Evolutionary conservation across 1,284 basidiomycete species (phyloP), one percentile per base, ranked within the genome.

Genomic region (Ustilago bromivora): DNA sequence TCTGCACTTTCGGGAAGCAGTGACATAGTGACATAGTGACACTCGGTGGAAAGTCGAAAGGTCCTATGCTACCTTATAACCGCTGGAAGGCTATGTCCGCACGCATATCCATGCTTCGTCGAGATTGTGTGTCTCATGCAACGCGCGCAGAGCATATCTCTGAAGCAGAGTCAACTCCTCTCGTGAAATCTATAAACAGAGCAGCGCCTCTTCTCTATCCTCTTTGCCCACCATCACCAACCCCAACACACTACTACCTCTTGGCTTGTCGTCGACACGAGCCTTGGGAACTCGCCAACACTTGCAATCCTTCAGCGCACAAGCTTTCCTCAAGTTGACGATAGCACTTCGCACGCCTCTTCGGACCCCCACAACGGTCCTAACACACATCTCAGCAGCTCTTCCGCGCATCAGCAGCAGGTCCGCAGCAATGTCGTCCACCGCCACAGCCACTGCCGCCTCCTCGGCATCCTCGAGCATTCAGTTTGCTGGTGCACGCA

Each of bases 401-500:
- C 7, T 12, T 15, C 46, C 28, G 1, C 60, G n/a, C 28, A 12
- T 28, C 23, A 28, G 6, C n/a, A 47, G 40, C 52, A 54, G 17
- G 8, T 3, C 32, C 10, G 13, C 9, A 9, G 28, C 54, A 32
- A 74, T 74, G 66, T 65, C 66, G 54, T 56, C 66, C n/a, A 69
- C 72, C 13, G 34, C 59, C 15, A 60, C 63, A 0, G 62, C 66
- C 43, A 41, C 59, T 5, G 19, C 19, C 53, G 34, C 53, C 23
- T 9, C 11, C 19, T 10, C 41, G 9, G 49, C 46, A 9, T 23
- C 56, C 17, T 40, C 62, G 23, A 52, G 12, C 4, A 40, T 75
- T 38, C 62, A 70, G 55, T 40, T 76, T 38, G 65, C 69, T 4
- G 66, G 69, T 6, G 58, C 73, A 28, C 67, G 65, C 58, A 71